phyloP scores from a whole-genome alignment of 2,329 filamentous ascomycete species.

The Amauroascus verrucosus region DNA sequence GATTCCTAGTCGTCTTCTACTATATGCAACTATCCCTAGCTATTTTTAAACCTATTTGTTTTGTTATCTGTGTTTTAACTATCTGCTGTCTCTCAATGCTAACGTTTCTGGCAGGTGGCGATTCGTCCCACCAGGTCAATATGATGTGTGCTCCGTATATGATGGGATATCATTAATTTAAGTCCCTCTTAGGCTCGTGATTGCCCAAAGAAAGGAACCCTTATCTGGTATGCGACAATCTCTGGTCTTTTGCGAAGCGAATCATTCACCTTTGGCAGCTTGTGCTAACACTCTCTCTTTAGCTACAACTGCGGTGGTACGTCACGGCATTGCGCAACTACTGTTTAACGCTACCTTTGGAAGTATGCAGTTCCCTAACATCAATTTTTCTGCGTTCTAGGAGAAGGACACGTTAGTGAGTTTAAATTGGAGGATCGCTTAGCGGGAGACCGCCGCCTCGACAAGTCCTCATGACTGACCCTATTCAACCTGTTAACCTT shows the following conservation, averaged over 20 bases:
- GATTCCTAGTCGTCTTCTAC: neutral
- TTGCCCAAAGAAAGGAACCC: constrained; percentile 72
- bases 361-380: constrained; percentile 22
- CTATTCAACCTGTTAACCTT: neutral
- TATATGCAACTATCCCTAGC: neutral
- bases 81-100: constrained; percentile 3
- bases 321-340: constrained; percentile 25
- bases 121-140: constrained; percentile 63
- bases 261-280: neutral
- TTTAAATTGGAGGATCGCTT: constrained; percentile 17
- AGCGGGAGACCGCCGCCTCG: neutral
- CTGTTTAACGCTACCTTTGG: constrained; percentile 3
- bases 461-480: constrained; percentile 12
- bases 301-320: constrained; percentile 75
- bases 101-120: constrained; percentile 49
- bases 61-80: neutral
- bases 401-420: constrained; percentile 68
- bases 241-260: constrained; percentile 4
- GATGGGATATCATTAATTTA: constrained; percentile 16
- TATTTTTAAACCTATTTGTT: neutral
- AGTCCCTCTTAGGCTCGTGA: constrained; percentile 56
- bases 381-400: constrained; percentile 26
- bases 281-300: constrained; percentile 18
- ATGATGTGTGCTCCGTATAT: constrained; percentile 23
- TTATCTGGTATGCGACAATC: constrained; percentile 59